Evolutionary conservation across 148 eudicot genomes (phyloP).

Genomic region (Arctostaphylos glauca): DNA sequence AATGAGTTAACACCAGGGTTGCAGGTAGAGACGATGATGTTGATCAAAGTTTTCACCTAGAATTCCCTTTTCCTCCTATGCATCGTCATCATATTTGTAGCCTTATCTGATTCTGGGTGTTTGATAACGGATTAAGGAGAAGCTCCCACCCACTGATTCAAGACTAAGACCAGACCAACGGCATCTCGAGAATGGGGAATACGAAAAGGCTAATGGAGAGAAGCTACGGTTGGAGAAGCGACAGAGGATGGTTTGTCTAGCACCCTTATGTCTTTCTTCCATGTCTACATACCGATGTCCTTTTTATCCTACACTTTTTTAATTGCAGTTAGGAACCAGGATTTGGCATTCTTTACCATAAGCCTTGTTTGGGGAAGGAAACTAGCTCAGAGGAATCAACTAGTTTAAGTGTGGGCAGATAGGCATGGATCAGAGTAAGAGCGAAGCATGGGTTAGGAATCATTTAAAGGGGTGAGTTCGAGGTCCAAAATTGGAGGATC

Average conservation of each 20-base stretch:
- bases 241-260: conserved; percentile 69
- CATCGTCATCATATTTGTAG: conserved; percentile 29
- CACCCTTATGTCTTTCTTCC: background rate
- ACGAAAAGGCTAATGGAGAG: conserved; percentile 81
- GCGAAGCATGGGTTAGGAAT: background rate
- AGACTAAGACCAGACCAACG: conserved; percentile 97
- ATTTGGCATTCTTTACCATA: background rate
- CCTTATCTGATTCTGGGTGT: conserved; percentile 40
- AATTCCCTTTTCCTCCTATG: conserved; percentile 16
- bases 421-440: background rate
- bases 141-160: conserved; percentile 90
- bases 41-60: conserved; percentile 20
- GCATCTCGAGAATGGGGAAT: conserved; percentile 90
- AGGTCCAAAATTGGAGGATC: background rate
- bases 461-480: background rate
- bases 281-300: background rate
- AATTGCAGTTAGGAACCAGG: background rate
- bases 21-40: conserved; percentile 46
- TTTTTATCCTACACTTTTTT: background rate
- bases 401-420: background rate
- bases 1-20: conserved; percentile 88
- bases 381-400: background rate
- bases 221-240: conserved; percentile 81
- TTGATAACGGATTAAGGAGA: conserved; percentile 66
- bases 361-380: background rate